A percentile compares a stretch with the other conserved stretches of the same genome.
Conservation (phyloP, 331 rosid genomes). For the Spiraea crenata region DNA sequence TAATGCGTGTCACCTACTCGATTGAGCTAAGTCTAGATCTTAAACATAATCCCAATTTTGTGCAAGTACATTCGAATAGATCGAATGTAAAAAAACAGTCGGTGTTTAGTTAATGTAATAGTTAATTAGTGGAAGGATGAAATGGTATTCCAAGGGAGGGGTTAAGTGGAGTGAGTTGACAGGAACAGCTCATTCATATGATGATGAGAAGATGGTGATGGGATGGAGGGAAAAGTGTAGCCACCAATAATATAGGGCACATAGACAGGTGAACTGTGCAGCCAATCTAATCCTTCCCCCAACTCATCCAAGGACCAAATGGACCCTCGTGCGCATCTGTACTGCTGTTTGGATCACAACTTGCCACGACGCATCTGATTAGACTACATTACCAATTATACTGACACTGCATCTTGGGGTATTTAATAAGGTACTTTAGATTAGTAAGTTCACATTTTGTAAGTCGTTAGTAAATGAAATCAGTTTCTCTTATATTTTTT, state of each 20-base stretch:
- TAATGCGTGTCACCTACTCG: too few relatives aligned
- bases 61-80: too few relatives aligned
- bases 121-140: too few relatives aligned
- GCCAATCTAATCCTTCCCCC: not conserved
- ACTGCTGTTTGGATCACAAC: slow-evolving; percentile 22
- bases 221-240: slow-evolving; percentile 44
- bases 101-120: too few relatives aligned
- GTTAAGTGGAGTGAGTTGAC: slow-evolving; percentile 38
- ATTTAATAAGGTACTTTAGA: too few relatives aligned
- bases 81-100: too few relatives aligned
- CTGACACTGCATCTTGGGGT: not conserved
- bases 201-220: slow-evolving; percentile 56
- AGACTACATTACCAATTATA: not conserved
- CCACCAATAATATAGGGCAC: slow-evolving; percentile 33
- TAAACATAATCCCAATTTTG: too few relatives aligned
- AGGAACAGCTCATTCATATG: slow-evolving; percentile 71
- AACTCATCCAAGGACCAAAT: not conserved
- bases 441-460: too few relatives aligned
- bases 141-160: too few relatives aligned
- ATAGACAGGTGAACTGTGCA: slow-evolving; percentile 29
- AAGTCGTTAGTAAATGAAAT: too few relatives aligned
- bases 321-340: not conserved
- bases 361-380: slow-evolving; percentile 27
- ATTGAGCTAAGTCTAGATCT: too few relatives aligned
- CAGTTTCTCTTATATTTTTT: too few relatives aligned